A percentile compares a stretch with the other conserved stretches of the same genome.
These are phyloP conservation scores for Lentinula sp. DNA, from an alignment of 768 basidiomycete genomes.

Conservation along the genomic window DNA sequence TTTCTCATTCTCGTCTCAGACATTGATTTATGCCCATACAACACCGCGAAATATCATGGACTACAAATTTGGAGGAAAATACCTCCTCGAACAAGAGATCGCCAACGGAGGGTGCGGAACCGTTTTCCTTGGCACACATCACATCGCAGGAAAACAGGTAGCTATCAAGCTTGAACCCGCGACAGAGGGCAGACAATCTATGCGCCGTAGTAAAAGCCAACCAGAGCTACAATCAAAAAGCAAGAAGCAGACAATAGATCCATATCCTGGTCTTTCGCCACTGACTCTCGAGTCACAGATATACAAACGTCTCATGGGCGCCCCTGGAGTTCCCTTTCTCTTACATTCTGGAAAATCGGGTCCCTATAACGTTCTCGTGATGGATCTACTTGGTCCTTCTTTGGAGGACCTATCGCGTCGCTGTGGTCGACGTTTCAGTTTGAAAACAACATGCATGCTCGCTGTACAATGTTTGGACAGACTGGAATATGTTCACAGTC, in stretches of 20 bases:
- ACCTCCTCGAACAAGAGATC: slow-evolving; percentile 73
- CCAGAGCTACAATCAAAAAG: background rate
- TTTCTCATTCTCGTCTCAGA: background rate
- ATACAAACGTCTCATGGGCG: slow-evolving; percentile 87
- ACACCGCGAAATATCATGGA: background rate
- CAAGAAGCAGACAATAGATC: slow-evolving; percentile 12
- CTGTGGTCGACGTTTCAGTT: slow-evolving; percentile 86
- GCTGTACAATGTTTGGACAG: slow-evolving; percentile 93
- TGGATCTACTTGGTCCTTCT: slow-evolving; percentile 91
- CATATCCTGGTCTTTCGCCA: slow-evolving; percentile 9
- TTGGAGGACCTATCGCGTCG: slow-evolving; percentile 84
- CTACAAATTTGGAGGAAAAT: slow-evolving; percentile 60
- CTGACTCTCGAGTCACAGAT: slow-evolving; percentile 88
- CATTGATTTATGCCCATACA: slow-evolving; percentile 1
- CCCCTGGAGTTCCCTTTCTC: slow-evolving; percentile 85
- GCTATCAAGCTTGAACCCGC: slow-evolving; percentile 81
- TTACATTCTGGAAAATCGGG: slow-evolving; percentile 90
- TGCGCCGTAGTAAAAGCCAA: slow-evolving; percentile 6
- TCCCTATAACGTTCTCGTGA: slow-evolving; percentile 96
- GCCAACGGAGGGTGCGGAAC: slow-evolving; percentile 79
- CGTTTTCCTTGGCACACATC: slow-evolving; percentile 75
- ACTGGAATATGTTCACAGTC: slow-evolving; percentile 94
- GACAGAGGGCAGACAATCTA: background rate
- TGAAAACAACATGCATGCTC: slow-evolving; percentile 91
- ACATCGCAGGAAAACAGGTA: slow-evolving; percentile 76